phyloP scores from a whole-genome alignment of 306 rosid species.

The Prosopis cineraria region DNA sequence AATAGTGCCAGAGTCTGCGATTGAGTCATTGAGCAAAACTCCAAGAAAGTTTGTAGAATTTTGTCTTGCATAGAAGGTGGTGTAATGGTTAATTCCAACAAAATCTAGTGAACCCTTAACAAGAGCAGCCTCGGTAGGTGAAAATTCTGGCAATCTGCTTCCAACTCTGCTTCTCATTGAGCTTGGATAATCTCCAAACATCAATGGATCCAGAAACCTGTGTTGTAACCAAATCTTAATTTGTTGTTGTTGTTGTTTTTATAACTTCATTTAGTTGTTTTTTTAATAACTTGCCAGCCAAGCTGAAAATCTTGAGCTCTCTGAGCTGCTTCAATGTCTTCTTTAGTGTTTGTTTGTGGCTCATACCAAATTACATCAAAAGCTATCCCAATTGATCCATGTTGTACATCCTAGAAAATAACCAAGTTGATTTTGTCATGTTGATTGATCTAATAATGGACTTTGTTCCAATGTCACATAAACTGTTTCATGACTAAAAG shows the following conservation, averaged over 20 bases:
- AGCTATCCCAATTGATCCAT: slow-evolving; percentile 13
- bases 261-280: neutral
- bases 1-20: neutral
- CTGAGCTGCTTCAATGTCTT: slow-evolving; percentile 17
- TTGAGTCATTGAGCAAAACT: neutral
- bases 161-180: slow-evolving; percentile 22
- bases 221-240: neutral
- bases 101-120: slow-evolving; percentile 13
- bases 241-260: too few relatives aligned
- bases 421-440: neutral
- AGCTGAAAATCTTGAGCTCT: slow-evolving; percentile 21
- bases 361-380: slow-evolving; percentile 11
- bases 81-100: slow-evolving; percentile 23
- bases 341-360: neutral
- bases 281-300: neutral
- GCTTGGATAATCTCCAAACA: slow-evolving; percentile 21
- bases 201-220: slow-evolving; percentile 9
- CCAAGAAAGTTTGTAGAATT: neutral
- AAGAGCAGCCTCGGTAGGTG: neutral
- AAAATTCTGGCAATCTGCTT: neutral
- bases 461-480: too few relatives aligned
- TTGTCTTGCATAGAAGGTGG: neutral
- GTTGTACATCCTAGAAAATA: neutral
- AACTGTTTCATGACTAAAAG: too few relatives aligned
- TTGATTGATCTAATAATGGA: too few relatives aligned